These are phyloP conservation scores for Chlorella ohadii DNA, from an alignment of 139 green algal species.

Conservation along the genomic window DNA sequence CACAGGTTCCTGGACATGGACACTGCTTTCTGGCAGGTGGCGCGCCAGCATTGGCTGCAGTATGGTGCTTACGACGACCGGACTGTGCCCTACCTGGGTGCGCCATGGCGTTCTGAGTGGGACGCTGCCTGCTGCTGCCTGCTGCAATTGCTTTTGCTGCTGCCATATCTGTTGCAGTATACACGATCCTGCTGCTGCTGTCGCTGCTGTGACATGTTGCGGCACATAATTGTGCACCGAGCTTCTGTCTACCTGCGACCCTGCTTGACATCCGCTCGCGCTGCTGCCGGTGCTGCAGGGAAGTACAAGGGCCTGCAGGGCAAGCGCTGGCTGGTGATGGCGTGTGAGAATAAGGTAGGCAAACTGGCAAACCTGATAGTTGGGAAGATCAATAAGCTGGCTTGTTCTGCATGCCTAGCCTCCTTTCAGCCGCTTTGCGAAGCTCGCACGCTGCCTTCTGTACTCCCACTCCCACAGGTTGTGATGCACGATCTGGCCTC, in stretches of 20 bases:
- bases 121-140: neutral
- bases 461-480: neutral
- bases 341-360: constrained; percentile 69
- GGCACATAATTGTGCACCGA: no score
- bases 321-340: constrained; percentile 62
- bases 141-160: neutral
- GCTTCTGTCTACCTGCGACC: no score
- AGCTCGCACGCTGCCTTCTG: no score
- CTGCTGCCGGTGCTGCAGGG: constrained; percentile 27
- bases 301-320: constrained; percentile 46
- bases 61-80: constrained; percentile 40
- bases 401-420: no score
- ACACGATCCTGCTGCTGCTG: neutral
- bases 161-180: neutral
- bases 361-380: neutral
- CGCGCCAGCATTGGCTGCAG: constrained; percentile 47
- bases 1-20: constrained; percentile 62
- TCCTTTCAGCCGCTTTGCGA: no score
- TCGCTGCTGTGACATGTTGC: no score
- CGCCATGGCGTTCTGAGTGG: neutral
- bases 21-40: constrained; percentile 63
- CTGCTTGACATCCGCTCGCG: neutral
- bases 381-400: neutral
- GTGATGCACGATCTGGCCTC: constrained; percentile 61
- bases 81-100: constrained; percentile 49